These are phyloP conservation scores for Fragaria ananassa DNA, from an alignment of 306 rosid genomes.

Conservation along the genomic window DNA sequence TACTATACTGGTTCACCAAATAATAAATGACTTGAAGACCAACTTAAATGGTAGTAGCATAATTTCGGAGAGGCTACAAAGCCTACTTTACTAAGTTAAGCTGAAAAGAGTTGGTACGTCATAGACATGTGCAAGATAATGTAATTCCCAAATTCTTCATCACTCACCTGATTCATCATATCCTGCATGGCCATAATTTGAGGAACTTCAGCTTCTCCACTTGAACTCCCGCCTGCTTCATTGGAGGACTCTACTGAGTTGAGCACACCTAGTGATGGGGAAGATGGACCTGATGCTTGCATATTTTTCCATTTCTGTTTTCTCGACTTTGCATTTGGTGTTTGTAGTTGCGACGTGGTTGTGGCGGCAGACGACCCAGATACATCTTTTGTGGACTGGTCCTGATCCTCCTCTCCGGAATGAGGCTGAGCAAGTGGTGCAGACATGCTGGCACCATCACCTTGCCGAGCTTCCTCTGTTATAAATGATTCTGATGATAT, in stretches of 20 bases:
- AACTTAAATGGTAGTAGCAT: neutral
- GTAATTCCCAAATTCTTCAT: neutral
- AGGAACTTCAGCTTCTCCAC: slow-evolving; percentile 50
- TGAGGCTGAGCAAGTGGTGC: slow-evolving; percentile 45
- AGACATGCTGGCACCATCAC: slow-evolving; percentile 35
- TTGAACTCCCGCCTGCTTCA: slow-evolving; percentile 59
- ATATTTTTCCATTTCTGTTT: slow-evolving; percentile 73
- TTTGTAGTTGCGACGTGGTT: slow-evolving; percentile 35
- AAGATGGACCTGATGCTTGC: slow-evolving; percentile 55
- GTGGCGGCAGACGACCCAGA: slow-evolving; percentile 48
- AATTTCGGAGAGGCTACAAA: neutral
- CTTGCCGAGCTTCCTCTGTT: slow-evolving; percentile 48
- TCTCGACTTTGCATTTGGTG: slow-evolving; percentile 63
- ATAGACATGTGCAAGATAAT: neutral
- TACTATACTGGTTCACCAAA: neutral
- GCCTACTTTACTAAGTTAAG: neutral
- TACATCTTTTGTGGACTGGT: slow-evolving; percentile 44
- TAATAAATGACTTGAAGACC: neutral
- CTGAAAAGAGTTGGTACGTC: neutral
- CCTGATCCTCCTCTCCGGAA: slow-evolving; percentile 57
- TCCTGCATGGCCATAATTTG: slow-evolving; percentile 79
- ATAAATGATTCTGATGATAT: slow-evolving; percentile 56
- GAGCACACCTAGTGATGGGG: slow-evolving; percentile 46
- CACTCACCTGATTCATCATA: slow-evolving; percentile 71
- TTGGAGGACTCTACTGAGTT: slow-evolving; percentile 58